Evolutionary conservation across 129 eudicot genomes (phyloP).

Genomic region (Sambucus nigra): DNA sequence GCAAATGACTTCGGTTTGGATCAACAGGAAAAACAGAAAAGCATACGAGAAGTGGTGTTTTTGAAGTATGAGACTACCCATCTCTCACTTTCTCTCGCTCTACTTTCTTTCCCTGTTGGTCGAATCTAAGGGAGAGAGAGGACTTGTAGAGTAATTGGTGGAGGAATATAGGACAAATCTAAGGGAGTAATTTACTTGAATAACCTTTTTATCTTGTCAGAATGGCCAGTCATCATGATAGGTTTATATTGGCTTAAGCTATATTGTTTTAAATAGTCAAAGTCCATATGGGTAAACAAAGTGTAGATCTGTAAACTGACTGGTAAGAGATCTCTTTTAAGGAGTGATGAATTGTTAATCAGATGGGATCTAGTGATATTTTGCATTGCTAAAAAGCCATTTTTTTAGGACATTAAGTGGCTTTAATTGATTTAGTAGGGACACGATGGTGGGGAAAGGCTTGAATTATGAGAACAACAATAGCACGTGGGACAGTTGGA

Average conservation of each 20-base stretch:
- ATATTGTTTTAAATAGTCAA: too few relatives aligned
- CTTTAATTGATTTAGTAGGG: neutral
- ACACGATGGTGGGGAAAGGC: neutral
- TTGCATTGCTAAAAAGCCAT: neutral
- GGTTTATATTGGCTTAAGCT: neutral
- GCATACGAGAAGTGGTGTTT: slow-evolving; percentile 17
- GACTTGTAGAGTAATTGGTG: neutral
- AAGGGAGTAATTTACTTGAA: neutral
- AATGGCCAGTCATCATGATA: neutral
- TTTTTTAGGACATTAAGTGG: neutral
- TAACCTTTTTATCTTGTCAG: neutral
- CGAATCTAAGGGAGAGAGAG: slow-evolving; percentile 14
- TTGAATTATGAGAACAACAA: neutral
- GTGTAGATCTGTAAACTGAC: too few relatives aligned
- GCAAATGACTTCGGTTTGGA: slow-evolving; percentile 39
- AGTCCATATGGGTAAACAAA: too few relatives aligned
- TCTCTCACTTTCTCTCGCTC: slow-evolving; percentile 21
- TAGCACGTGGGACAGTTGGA: slow-evolving; percentile 18
- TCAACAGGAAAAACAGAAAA: slow-evolving; percentile 31
- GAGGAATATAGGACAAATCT: neutral
- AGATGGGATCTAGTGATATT: neutral
- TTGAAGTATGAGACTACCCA: slow-evolving; percentile 23
- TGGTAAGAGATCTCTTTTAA: too few relatives aligned
- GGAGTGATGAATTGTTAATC: neutral
- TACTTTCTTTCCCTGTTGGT: neutral